Evolutionary conservation across 2,329 filamentous ascomycete species (phyloP).

Genomic region (Fusarium subtropicale): DNA sequence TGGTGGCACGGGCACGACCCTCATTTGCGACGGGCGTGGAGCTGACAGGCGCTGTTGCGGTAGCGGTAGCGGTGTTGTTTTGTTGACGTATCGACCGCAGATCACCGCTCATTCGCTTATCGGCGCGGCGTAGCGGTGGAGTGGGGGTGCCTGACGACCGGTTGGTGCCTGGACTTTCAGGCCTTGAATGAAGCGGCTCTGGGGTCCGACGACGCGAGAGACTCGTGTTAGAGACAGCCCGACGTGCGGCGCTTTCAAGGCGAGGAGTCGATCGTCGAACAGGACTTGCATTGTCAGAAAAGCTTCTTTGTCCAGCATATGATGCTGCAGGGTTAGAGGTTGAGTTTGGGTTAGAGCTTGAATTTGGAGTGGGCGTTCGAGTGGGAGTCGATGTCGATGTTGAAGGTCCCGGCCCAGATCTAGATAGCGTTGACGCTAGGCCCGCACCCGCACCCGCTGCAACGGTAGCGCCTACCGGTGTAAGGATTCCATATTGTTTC

Average conservation of each 20-base stretch:
- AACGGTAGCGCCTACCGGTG: conserved; percentile 25
- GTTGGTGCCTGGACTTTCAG: conserved; percentile 71
- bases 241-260: conserved; percentile 49
- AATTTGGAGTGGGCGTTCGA: conserved; percentile 31
- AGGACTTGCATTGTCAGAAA: conserved; percentile 53
- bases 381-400: conserved; percentile 29
- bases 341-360: conserved; percentile 21
- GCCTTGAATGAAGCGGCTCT: conserved; percentile 66
- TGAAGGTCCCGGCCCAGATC: conserved; percentile 13
- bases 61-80: conserved; percentile 48
- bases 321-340: conserved; percentile 24
- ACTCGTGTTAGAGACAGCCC: conserved; percentile 66
- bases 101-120: conserved; percentile 79
- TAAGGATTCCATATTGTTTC: conserved; percentile 50
- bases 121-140: conserved; percentile 77
- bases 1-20: conserved; percentile 83
- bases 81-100: conserved; percentile 60
- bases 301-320: conserved; percentile 45
- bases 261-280: conserved; percentile 41
- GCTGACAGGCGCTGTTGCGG: conserved; percentile 32
- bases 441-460: conserved; percentile 31
- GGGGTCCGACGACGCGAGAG: conserved; percentile 64
- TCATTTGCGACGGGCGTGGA: conserved; percentile 83
- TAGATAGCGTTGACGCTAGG: conserved; percentile 34
- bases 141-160: conserved; percentile 60